Conservation (phyloP, 2,329 filamentous ascomycete species). For the Fusarium sp. region DNA sequence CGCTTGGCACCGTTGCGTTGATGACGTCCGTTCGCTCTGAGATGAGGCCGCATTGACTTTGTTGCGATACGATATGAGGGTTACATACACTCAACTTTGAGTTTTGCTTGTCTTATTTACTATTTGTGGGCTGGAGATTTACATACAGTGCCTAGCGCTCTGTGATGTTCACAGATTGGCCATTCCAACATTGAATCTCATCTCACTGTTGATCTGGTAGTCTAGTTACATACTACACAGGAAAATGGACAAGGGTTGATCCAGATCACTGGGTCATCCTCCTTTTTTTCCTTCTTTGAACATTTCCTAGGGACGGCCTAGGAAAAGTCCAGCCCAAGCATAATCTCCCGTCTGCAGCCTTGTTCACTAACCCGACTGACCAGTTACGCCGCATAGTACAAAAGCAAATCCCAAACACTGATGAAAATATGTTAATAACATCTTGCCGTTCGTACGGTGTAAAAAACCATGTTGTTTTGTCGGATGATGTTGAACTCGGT, state of each 20-base stretch:
- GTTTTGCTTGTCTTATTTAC: not conserved
- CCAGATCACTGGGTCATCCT: constrained; percentile 45
- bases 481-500: constrained; percentile 29
- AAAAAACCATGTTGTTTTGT: not conserved
- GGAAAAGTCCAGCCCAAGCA: not conserved
- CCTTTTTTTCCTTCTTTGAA: not conserved
- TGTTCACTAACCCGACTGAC: constrained; percentile 10
- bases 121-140: not conserved
- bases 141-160: not conserved
- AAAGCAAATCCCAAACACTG: not conserved
- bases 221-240: not conserved
- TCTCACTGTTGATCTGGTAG: constrained; percentile 41
- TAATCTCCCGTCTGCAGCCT: constrained; percentile 42
- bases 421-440: not conserved
- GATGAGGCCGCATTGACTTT: constrained; percentile 26
- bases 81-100: constrained; percentile 1
- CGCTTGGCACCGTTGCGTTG: constrained; percentile 19
- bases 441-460: not conserved
- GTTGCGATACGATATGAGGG: not conserved
- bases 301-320: not conserved
- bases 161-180: not conserved
- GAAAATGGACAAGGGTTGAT: constrained; percentile 40
- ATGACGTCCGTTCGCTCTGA: constrained; percentile 22
- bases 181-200: constrained; percentile 28
- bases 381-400: not conserved